phyloP scores from a whole-genome alignment of 225 moss, liverwort and hornwort genomes.

The Polytrichum commune region DNA sequence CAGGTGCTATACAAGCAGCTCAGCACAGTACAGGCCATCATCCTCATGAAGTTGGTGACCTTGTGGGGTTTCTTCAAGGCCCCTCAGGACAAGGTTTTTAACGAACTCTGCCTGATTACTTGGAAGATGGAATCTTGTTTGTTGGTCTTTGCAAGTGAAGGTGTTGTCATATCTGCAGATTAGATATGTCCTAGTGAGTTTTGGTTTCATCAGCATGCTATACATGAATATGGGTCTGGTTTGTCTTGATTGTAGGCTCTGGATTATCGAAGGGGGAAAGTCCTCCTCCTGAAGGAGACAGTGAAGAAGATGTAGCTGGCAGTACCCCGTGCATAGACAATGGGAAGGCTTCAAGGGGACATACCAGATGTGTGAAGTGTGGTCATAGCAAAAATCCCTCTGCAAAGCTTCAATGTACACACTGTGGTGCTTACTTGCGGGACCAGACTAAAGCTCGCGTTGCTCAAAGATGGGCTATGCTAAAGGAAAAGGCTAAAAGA shows the following conservation, averaged over 20 bases:
- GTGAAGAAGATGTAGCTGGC: slow-evolving; percentile 55
- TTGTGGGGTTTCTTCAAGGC: slow-evolving; percentile 9
- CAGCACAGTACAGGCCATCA: slow-evolving; percentile 6
- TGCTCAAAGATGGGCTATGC: slow-evolving; percentile 65
- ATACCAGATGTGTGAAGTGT: slow-evolving; percentile 62
- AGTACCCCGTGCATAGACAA: slow-evolving; percentile 58
- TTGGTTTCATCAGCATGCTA: too few relatives aligned
- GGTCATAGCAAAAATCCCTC: slow-evolving; percentile 64
- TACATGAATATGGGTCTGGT: neutral
- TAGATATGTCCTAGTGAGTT: too few relatives aligned
- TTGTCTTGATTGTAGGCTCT: slow-evolving; percentile 27
- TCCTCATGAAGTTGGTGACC: slow-evolving; percentile 10
- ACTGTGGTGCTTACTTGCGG: slow-evolving; percentile 65
- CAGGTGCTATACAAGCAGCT: slow-evolving; percentile 39
- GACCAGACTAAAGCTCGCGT: slow-evolving; percentile 69
- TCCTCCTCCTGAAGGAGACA: slow-evolving; percentile 47
- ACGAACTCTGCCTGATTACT: neutral
- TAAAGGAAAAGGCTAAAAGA: slow-evolving; percentile 56
- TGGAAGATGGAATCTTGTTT: neutral
- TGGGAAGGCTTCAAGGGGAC: slow-evolving; percentile 59
- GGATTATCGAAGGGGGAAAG: slow-evolving; percentile 48
- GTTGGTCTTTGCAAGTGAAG: too few relatives aligned
- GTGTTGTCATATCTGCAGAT: neutral
- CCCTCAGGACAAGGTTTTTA: slow-evolving; percentile 8
- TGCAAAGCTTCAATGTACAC: slow-evolving; percentile 56